Evolutionary conservation across 2,329 filamentous ascomycete species (phyloP).

Genomic region (Pseudogymnoascus pannorum): DNA sequence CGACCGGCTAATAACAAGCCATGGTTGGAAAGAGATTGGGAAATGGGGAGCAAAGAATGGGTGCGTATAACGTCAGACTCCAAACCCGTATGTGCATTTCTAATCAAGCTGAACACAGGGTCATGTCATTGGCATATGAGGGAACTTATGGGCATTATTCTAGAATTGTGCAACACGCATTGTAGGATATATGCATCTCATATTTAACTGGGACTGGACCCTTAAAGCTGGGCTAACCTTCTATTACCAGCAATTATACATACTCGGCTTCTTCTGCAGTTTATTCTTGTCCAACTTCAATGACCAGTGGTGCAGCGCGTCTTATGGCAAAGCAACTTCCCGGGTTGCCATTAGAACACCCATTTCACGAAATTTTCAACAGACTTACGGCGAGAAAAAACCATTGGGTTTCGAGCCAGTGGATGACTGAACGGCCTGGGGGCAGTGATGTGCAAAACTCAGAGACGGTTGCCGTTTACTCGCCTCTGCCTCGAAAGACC

Average conservation of each 20-base stretch:
- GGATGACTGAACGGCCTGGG: constrained; percentile 49
- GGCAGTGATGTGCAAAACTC: constrained; percentile 46
- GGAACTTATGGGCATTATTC: constrained; percentile 31
- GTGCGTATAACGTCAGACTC: not conserved
- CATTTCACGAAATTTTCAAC: constrained; percentile 30
- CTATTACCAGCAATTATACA: constrained; percentile 33
- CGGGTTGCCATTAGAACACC: constrained; percentile 15
- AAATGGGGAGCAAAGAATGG: constrained; percentile 12
- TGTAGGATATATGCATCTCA: constrained; percentile 19
- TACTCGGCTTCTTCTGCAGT: constrained; percentile 40
- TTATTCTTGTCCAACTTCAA: constrained; percentile 44
- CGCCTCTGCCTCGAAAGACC: constrained; percentile 13
- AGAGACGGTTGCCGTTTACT: constrained; percentile 37
- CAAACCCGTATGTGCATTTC: not conserved
- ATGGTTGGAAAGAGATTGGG: constrained; percentile 13
- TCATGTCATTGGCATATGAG: constrained; percentile 38
- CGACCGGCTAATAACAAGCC: constrained; percentile 10
- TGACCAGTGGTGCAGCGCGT: constrained; percentile 38
- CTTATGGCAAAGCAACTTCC: constrained; percentile 20
- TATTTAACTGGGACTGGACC: not conserved
- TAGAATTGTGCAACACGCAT: constrained; percentile 36
- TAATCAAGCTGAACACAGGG: constrained; percentile 11
- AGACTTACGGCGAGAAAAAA: constrained; percentile 34
- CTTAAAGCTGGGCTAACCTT: constrained; percentile 7
- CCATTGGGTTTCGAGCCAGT: constrained; percentile 48